These are phyloP conservation scores for Heimioporus retisporus DNA, from an alignment of 1,284 basidiomycete genomes.

Conservation along the genomic window DNA sequence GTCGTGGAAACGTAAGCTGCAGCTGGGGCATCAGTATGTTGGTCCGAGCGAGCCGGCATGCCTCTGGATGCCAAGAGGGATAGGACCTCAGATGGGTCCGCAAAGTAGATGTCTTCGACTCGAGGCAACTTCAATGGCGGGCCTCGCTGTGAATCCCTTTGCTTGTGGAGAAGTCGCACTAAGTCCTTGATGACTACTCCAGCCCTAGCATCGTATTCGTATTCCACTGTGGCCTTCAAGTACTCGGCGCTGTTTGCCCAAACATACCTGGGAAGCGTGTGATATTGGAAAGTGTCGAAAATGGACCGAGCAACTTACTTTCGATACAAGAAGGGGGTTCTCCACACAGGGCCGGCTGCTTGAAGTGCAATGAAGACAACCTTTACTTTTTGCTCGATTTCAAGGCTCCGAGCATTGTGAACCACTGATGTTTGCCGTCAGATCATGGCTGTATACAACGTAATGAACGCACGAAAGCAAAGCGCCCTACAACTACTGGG, in stretches of 20 bases:
- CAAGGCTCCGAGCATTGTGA: slow-evolving; percentile 20
- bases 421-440: slow-evolving; percentile 21
- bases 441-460: neutral
- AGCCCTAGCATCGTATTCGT: slow-evolving; percentile 22
- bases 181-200: slow-evolving; percentile 30
- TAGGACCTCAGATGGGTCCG: slow-evolving; percentile 30
- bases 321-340: slow-evolving; percentile 23
- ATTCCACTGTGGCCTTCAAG: slow-evolving; percentile 26
- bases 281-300: neutral
- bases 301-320: slow-evolving; percentile 8
- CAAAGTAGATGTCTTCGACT: slow-evolving; percentile 29
- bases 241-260: slow-evolving; percentile 13
- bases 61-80: slow-evolving; percentile 27
- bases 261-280: slow-evolving; percentile 26
- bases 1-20: slow-evolving; percentile 1
- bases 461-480: slow-evolving; percentile 36
- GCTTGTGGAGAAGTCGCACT: slow-evolving; percentile 35
- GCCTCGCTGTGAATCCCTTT: neutral
- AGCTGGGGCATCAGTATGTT: slow-evolving; percentile 20
- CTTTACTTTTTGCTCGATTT: slow-evolving; percentile 21
- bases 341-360: slow-evolving; percentile 8
- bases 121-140: slow-evolving; percentile 19
- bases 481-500: slow-evolving; percentile 35
- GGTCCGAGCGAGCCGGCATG: slow-evolving; percentile 25
- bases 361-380: slow-evolving; percentile 24